Conservation (phyloP, 345 rosid species). For the Hevea brasiliensis region DNA sequence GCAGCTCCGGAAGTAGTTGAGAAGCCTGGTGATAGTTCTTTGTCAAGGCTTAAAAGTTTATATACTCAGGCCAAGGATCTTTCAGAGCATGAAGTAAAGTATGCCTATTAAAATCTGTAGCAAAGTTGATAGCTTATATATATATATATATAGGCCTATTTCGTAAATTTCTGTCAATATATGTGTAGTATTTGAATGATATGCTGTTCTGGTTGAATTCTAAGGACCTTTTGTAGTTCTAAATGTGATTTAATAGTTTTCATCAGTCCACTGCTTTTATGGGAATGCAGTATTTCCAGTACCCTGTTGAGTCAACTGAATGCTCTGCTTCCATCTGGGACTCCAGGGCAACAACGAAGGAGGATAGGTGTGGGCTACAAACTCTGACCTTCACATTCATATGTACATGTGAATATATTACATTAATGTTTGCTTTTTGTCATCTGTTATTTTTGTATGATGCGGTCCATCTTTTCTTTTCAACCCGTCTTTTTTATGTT, state of each 20-base stretch:
- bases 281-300: constrained; percentile 52
- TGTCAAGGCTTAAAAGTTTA: constrained; percentile 51
- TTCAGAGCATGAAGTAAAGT: constrained; percentile 83
- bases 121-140: not conserved
- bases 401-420: not conserved
- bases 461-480: not conserved
- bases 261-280: constrained; percentile 7
- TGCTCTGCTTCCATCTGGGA: constrained; percentile 67
- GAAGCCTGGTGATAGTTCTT: constrained; percentile 80
- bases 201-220: not conserved
- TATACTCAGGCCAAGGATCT: constrained; percentile 81
- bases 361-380: constrained; percentile 57
- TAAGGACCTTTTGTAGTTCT: not conserved
- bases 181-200: not conserved
- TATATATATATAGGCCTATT: not conserved
- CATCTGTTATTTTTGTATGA: not conserved
- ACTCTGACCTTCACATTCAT: not conserved
- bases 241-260: constrained; percentile 2
- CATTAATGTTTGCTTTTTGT: constrained; percentile 9
- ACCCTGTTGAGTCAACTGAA: constrained; percentile 63
- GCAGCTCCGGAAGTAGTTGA: constrained; percentile 93
- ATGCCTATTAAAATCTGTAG: constrained; percentile 20
- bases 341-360: constrained; percentile 72
- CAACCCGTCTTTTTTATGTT: not conserved
- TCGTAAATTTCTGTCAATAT: not conserved